Evolutionary conservation across 768 basidiomycete species (phyloP), one percentile per base, ranked within the genome.

Genomic region (Russula vinacea): DNA sequence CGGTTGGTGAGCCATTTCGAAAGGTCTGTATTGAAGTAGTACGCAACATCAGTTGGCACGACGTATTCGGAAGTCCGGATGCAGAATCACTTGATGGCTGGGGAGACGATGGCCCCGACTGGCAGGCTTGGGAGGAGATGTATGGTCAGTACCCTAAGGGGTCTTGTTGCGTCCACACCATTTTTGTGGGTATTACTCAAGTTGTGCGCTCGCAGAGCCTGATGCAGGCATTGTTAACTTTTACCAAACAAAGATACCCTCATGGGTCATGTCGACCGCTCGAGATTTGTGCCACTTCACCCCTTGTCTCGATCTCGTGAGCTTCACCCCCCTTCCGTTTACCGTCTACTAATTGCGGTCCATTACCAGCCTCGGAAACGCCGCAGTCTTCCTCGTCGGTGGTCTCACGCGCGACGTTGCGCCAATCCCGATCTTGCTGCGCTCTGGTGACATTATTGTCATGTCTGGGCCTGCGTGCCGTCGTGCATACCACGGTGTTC

Each of bases 201-300:
- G 37, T 32, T 49, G 24, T 60, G 35, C 52, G 10, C 45, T 42
- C 29, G 10, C 68, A 95, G 94, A 90, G 72, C 93, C 95, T 4
- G 96, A 99, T 71, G 95, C 94, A 13, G 96, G 95, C 9, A 97
- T 98, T 57, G 89, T 97, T 59, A 98, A 98, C 72, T 97, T 94
- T 72, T 98, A 97, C 72, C 91, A 94, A 74, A 82, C 81, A 51
- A 89, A 83, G 94, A 98, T 67, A 92, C 94, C 0, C 83, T 99
- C 22, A 98, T 98, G 89, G 96, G 85, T 0, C 96, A 99, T 73
- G 92, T 97, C n/a, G 96, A 99, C 74, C 89, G 92, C 22, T 94
- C 95, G 96, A 99, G 76, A 81, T 96, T 10, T 96, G 94, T 69
- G 86, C 92, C 2, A 92, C 92, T 5, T 88, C 92, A 0, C 96